Evolutionary conservation across 306 rosid species (phyloP).

Genomic region (Corylus americana): DNA sequence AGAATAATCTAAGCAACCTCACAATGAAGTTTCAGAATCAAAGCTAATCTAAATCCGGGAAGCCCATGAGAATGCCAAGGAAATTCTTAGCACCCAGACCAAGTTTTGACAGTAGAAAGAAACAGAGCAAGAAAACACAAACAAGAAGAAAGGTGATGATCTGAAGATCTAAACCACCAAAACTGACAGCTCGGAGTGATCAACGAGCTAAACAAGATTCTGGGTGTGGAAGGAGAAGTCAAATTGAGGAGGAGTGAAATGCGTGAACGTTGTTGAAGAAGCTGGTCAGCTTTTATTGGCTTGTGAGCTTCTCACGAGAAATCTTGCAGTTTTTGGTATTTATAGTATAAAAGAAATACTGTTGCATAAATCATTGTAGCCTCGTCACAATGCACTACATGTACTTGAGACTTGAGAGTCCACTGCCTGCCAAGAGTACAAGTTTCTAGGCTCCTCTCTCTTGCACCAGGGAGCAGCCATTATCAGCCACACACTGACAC

Average conservation of each 20-base stretch:
- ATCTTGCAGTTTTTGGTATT: constrained; percentile 25
- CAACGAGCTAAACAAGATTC: not conserved
- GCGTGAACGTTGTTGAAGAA: constrained; percentile 45
- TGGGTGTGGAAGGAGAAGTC: constrained; percentile 11
- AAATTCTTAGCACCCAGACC: constrained; percentile 19
- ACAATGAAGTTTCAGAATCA: constrained; percentile 9
- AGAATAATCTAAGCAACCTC: constrained; percentile 20
- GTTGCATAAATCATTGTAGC: constrained; percentile 3
- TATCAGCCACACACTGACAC: constrained; percentile 14
- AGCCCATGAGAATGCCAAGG: constrained; percentile 7
- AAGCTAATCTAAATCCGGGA: not conserved
- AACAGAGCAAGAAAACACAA: not conserved
- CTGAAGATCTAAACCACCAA: constrained; percentile 5
- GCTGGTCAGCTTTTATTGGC: constrained; percentile 45
- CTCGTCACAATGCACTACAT: not conserved
- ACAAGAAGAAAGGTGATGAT: not conserved
- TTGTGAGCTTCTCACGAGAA: constrained; percentile 66
- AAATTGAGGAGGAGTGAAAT: constrained; percentile 35
- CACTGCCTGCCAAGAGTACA: constrained; percentile 7
- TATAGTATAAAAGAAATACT: constrained; percentile 9
- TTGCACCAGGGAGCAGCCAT: constrained; percentile 21
- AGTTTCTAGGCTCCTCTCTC: constrained; percentile 36
- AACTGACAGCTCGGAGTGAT: constrained; percentile 22
- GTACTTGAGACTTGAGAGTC: not conserved
- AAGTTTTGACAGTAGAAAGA: not conserved